Evolutionary conservation across 164 flowering plant genomes (phyloP).

Genomic region (Cinnamomum chago): DNA sequence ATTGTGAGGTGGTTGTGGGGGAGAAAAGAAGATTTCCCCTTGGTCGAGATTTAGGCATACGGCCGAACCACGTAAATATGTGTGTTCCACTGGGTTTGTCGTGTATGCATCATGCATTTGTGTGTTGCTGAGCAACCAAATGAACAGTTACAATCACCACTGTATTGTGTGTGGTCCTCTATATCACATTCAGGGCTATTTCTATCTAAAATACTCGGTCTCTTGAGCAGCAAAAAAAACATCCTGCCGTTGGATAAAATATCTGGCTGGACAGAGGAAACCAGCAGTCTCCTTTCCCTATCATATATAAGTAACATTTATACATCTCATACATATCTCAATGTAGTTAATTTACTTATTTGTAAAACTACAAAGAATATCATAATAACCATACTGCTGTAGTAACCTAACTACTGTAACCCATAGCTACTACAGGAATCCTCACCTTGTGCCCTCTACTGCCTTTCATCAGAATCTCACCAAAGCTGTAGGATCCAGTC

Average conservation of each 20-base stretch:
- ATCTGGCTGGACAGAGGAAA: background rate
- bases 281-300: slow-evolving; percentile 4
- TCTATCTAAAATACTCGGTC: background rate
- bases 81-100: too few relatives aligned
- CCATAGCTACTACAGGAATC: slow-evolving; percentile 94
- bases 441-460: slow-evolving; percentile 90
- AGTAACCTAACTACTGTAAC: slow-evolving; percentile 44
- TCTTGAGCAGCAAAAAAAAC: background rate
- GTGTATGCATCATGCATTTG: too few relatives aligned
- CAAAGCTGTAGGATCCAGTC: slow-evolving; percentile 78
- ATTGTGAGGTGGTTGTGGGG: too few relatives aligned
- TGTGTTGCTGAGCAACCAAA: too few relatives aligned
- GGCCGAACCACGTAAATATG: too few relatives aligned
- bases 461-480: slow-evolving; percentile 83
- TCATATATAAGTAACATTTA: background rate
- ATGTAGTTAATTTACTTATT: slow-evolving; percentile 29
- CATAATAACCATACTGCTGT: slow-evolving; percentile 10
- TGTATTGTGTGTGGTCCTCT: too few relatives aligned
- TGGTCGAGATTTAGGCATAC: too few relatives aligned
- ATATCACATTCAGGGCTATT: too few relatives aligned
- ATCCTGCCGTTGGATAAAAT: background rate
- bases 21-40: too few relatives aligned
- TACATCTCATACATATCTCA: slow-evolving; percentile 3
- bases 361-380: slow-evolving; percentile 63
- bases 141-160: too few relatives aligned